Evolutionary conservation across 495 filamentous ascomycete species (phyloP).

Genomic region (Hypoxylon cercidicola): DNA sequence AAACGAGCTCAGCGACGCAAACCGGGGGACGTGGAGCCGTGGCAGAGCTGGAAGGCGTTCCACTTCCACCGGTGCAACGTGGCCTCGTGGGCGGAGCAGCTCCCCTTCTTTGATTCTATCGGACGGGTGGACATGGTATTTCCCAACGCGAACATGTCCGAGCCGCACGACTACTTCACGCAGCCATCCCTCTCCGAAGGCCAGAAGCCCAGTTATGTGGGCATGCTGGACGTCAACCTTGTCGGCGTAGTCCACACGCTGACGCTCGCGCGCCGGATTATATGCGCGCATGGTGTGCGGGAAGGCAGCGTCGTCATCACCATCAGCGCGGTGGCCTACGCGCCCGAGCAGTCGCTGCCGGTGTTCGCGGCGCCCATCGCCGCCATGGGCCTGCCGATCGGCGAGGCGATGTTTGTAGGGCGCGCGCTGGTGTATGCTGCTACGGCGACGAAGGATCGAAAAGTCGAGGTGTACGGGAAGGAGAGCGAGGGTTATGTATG

Average conservation of each 20-base stretch:
- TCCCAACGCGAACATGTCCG: slow-evolving; percentile 46
- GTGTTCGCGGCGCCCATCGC: slow-evolving; percentile 44
- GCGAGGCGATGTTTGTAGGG: slow-evolving; percentile 42
- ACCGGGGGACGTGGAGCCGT: background rate
- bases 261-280: slow-evolving; percentile 43
- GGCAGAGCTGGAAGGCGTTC: background rate
- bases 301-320: slow-evolving; percentile 50
- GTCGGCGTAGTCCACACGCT: slow-evolving; percentile 37
- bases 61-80: slow-evolving; percentile 30
- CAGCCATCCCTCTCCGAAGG: slow-evolving; percentile 29
- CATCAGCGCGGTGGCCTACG: slow-evolving; percentile 46
- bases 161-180: slow-evolving; percentile 42
- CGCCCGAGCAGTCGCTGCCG: slow-evolving; percentile 43
- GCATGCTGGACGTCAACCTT: slow-evolving; percentile 46
- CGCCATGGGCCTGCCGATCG: slow-evolving; percentile 41
- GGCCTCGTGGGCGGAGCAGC: slow-evolving; percentile 38
- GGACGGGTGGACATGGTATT: slow-evolving; percentile 43
- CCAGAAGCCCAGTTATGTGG: slow-evolving; percentile 30
- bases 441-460: slow-evolving; percentile 34
- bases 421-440: slow-evolving; percentile 49
- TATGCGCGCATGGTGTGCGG: slow-evolving; percentile 25
- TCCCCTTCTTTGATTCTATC: slow-evolving; percentile 24
- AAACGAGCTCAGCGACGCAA: slow-evolving; percentile 4
- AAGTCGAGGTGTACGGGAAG: slow-evolving; percentile 41
- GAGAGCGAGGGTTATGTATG: slow-evolving; percentile 18